These are phyloP conservation scores for Acidomyces sp. DNA, from an alignment of 495 filamentous ascomycete species.

Conservation along the genomic window DNA sequence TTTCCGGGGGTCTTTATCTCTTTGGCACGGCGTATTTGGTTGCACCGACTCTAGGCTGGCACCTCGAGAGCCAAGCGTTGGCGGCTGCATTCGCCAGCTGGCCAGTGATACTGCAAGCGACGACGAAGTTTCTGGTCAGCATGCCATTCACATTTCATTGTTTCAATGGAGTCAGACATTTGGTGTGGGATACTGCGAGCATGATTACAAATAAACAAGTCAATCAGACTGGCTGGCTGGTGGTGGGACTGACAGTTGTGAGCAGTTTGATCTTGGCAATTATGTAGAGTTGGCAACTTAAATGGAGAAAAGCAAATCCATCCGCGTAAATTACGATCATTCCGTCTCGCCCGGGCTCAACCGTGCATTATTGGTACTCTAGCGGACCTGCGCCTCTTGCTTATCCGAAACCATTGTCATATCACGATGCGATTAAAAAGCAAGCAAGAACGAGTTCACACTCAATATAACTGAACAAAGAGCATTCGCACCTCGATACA, in stretches of 20 bases:
- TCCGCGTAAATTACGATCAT: too few relatives aligned
- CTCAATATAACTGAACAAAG: too few relatives aligned
- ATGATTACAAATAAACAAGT: constrained; percentile 59
- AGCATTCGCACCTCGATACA: too few relatives aligned
- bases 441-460: too few relatives aligned
- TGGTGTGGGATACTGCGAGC: constrained; percentile 68
- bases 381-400: too few relatives aligned
- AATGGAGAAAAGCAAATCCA: too few relatives aligned
- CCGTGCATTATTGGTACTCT: too few relatives aligned
- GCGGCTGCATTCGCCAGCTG: constrained; percentile 65
- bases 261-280: constrained; percentile 50
- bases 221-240: constrained; percentile 58
- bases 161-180: constrained; percentile 80
- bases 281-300: too few relatives aligned
- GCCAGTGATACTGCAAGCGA: constrained; percentile 53
- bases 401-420: too few relatives aligned
- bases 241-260: constrained; percentile 54
- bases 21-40: constrained; percentile 75
- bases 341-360: too few relatives aligned
- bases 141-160: constrained; percentile 80
- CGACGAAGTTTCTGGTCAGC: constrained; percentile 58
- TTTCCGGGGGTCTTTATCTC: constrained; percentile 68
- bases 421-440: too few relatives aligned
- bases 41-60: constrained; percentile 67
- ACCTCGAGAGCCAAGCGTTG: constrained; percentile 68